Conservation (phyloP, 2,329 filamentous ascomycete genomes). For the Rhexocercosporidium sp. region DNA sequence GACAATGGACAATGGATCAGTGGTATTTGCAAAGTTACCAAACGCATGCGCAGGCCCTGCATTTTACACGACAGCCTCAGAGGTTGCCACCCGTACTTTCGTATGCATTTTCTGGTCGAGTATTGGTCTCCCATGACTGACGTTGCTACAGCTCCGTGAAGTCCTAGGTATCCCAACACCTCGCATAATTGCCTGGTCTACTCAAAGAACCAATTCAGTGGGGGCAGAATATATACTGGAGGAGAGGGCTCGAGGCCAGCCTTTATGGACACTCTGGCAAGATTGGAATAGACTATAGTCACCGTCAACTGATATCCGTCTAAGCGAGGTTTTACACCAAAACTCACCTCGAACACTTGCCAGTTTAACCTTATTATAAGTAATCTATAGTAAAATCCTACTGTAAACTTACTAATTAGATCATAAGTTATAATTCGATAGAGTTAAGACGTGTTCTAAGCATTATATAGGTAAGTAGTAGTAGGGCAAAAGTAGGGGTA, state of each 20-base stretch:
- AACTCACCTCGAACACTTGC: no score
- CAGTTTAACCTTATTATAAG: no score
- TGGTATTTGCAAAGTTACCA: slow-evolving; percentile 30
- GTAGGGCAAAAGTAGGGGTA: no score
- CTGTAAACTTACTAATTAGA: no score
- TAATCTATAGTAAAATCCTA: no score
- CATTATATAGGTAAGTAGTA: no score
- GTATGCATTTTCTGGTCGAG: slow-evolving; percentile 10
- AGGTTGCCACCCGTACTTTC: slow-evolving; percentile 31
- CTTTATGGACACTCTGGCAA: background rate
- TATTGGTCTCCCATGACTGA: background rate
- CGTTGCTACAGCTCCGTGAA: background rate
- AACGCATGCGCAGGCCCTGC: slow-evolving; percentile 28
- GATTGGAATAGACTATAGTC: background rate
- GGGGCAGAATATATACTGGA: background rate
- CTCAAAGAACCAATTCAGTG: background rate
- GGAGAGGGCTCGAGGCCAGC: background rate
- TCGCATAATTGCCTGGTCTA: background rate
- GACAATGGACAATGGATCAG: slow-evolving; percentile 31
- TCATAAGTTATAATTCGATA: no score
- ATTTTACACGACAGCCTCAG: slow-evolving; percentile 31
- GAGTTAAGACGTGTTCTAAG: no score
- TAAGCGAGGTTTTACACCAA: no score
- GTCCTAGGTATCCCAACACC: background rate
- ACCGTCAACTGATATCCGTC: no score